A percentile compares a stretch with the other conserved stretches of the same genome.
Evolutionary conservation across 225 moss, liverwort and hornwort species (phyloP).

Genomic region (Anthoceros angustus): DNA sequence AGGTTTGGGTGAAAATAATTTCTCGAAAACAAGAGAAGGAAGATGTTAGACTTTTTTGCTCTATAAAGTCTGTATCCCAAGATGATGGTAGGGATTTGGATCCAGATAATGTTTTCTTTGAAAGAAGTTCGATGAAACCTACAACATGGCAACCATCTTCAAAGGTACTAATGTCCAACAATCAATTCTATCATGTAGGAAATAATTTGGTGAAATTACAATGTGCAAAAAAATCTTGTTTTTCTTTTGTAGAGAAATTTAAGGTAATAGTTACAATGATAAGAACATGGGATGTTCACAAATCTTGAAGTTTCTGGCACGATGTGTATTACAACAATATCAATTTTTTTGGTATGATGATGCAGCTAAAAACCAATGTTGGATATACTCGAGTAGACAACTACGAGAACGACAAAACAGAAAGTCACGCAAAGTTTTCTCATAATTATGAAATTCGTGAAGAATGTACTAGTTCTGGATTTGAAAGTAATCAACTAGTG

Average conservation of each 20-base stretch:
- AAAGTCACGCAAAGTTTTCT: background rate
- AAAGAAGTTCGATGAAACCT: constrained; percentile 50
- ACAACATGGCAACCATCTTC: constrained; percentile 43
- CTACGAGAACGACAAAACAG: background rate
- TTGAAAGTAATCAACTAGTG: background rate
- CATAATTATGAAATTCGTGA: background rate
- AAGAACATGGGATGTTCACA: background rate
- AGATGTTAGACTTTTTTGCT: constrained; percentile 59
- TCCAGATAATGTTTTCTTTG: constrained; percentile 57
- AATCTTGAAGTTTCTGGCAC: too few species aligned
- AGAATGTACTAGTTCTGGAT: background rate
- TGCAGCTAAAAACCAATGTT: background rate
- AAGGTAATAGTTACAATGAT: background rate
- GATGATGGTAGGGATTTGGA: constrained; percentile 69
- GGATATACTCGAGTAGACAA: background rate
- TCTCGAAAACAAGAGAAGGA: constrained; percentile 58
- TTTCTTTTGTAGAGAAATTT: background rate
- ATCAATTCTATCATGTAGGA: constrained; percentile 11
- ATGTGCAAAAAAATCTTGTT: background rate
- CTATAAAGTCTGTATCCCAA: constrained; percentile 65
- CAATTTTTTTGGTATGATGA: background rate
- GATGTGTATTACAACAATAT: background rate
- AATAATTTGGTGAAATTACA: background rate
- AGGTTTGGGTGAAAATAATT: constrained; percentile 69
- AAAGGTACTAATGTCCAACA: constrained; percentile 24